Conservation (phyloP, 2,329 filamentous ascomycete genomes). For the Penicillium sp. region DNA sequence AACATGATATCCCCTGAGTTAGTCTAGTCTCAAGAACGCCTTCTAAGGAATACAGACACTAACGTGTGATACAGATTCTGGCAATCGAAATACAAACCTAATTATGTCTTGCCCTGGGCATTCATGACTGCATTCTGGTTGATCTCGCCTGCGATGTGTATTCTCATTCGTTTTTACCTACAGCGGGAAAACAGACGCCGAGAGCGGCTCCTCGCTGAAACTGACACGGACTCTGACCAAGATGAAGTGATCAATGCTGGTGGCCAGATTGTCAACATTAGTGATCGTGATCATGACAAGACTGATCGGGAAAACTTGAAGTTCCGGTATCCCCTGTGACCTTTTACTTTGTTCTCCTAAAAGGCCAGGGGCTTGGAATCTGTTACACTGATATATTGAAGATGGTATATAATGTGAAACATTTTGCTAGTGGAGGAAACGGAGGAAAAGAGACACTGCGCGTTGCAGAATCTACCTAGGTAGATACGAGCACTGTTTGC, state of each 20-base stretch:
- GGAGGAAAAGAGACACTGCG: neutral
- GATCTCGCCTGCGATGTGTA: neutral
- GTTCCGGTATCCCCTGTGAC: neutral
- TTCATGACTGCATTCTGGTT: neutral
- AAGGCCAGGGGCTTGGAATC: neutral
- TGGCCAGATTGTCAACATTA: neutral
- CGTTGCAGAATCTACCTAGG: neutral
- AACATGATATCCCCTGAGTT: neutral
- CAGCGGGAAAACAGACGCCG: neutral
- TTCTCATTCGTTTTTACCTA: neutral
- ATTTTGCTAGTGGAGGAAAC: neutral
- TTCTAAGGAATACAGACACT: neutral
- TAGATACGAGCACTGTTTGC: neutral
- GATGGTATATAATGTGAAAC: neutral
- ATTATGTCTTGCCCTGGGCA: neutral
- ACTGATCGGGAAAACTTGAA: neutral
- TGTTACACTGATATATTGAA: neutral
- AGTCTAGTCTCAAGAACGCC: neutral
- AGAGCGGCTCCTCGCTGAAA: neutral
- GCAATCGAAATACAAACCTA: neutral
- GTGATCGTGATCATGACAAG: neutral
- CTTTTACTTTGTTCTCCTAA: neutral
- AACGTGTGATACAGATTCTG: neutral
- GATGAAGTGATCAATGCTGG: neutral
- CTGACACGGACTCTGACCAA: neutral